Base-by-base conservation (phyloP, 805 yeast genomes). In the Candida nitratophila region DNA sequence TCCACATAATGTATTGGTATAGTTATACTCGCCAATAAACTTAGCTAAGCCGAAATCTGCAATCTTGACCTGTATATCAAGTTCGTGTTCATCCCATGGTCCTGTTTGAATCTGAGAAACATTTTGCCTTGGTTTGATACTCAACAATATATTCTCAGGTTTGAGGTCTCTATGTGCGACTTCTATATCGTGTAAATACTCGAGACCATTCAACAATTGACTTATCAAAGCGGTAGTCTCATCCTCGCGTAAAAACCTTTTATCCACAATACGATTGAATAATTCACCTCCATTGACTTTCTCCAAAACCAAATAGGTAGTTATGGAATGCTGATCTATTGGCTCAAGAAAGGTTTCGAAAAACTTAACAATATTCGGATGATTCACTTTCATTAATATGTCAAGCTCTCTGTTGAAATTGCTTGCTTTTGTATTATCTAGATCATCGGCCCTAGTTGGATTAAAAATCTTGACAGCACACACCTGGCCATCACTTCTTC, bases 151-250 rank as follows among this genome's bases (percentile, higher is more conserved):
- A 58, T 91, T 91, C 9, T 96, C 96, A 1, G 99, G 99, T 64
- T 93, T 91, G 55, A 91, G 70, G 64, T 91, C 98, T 42, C 99
- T 76, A 64, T 93, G 98, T 43, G 91, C 76, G 24, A 91, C 96
- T 57, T 88, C 95, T 11, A 95, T 95, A 5, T 89, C 78, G 61
- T 91, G 99, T 47, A 91, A 80, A 61, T 88, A 91, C 55, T 83
- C 81, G 52, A 91, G 68, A 6, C 97, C 99, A 55, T 49, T 39
- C 17, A 65, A 40, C 50, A 77, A 67, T 50, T 77, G 83, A 29
- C 47, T 58, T 53, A 79, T 79, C 2, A 85, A 64, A 0, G 77
- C 76, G 44, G 70, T 74, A 0, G 89, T 74, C 55, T 85, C 91
- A 40, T 71, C 69, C 53, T 80, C 81, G 31, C 80, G 57, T 17